Evolutionary conservation across 495 filamentous ascomycete species (phyloP).

Genomic region (Aspergillus conjunctus): DNA sequence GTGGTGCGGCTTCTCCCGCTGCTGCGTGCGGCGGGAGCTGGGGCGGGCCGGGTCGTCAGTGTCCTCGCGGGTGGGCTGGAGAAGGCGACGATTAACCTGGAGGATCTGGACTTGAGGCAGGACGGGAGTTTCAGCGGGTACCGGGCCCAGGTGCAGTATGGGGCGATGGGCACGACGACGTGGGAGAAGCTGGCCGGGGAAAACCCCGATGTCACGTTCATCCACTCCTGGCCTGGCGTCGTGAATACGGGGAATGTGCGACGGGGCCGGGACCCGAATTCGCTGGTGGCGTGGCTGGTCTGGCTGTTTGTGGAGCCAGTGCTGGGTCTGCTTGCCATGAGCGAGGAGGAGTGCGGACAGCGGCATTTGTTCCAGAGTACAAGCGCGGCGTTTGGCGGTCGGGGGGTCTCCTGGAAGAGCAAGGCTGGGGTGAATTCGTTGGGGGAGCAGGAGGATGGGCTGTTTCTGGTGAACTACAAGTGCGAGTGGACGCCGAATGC

Average conservation of each 20-base stretch:
- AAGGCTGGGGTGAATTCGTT: neutral
- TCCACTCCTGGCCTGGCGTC: neutral
- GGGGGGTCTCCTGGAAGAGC: neutral
- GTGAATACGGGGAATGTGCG: neutral
- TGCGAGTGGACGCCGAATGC: neutral
- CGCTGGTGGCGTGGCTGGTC: neutral
- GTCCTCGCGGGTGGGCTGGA: neutral
- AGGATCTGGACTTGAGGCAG: neutral
- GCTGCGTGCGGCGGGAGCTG: neutral
- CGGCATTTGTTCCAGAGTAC: neutral
- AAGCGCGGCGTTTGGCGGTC: neutral
- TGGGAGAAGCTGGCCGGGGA: neutral
- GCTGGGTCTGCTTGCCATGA: neutral
- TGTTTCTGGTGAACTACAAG: neutral
- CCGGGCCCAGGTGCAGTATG: neutral
- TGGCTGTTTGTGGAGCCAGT: neutral
- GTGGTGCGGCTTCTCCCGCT: neutral
- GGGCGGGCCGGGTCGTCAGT: neutral
- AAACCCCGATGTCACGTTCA: neutral
- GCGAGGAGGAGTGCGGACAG: neutral
- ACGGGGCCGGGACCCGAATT: neutral
- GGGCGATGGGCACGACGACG: neutral
- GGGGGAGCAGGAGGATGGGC: neutral
- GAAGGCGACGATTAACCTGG: neutral
- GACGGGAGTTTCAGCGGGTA: neutral